Base-by-base conservation (phyloP, 345 rosid genomes). In the Populus ilicifolia region DNA sequence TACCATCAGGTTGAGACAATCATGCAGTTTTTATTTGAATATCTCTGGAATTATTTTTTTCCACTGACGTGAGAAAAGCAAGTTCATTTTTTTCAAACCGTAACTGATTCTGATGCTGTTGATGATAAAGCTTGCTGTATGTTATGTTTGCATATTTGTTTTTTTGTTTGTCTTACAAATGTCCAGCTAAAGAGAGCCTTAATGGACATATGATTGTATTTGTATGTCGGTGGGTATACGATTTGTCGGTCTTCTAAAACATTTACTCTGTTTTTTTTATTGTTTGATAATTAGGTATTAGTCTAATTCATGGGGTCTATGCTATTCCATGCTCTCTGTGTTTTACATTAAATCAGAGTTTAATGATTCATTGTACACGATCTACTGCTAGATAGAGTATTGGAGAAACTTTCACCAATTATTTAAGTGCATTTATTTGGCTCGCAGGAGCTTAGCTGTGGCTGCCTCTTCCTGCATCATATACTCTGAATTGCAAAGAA, bases 291-390 rank as follows among this genome's bases (percentile, higher is more conserved):
- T 25, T 70, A n/a, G 6, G 35, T 23, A 9, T 16, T 10, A 69
- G 52, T 16, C 20, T 44, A 18, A 50, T 8, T 6, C 18, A 52
- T 7, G 30, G 41, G 4, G 36, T 25, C 17, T 18, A 52, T 48
- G 41, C 21, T 35, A 18, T 67, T 30, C 70, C 70, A 43, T 36
- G 1, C 25, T 43, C 16, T n/a, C 35, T 68, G 39, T 41, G 35
- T 39, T 43, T 16, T 69, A n/a, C 52, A 69, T 39, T 13, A 16
- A 69, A 69, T 69, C 43, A 25, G 41, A 36, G 43, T 39, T 38
- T 43, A 41, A 8, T 35, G 79, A 78, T 84, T 78, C 78, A 52
- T 7, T 75, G 80, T 71, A 77, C 67, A 18, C 16, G 72, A 18
- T 63, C 50, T 56, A 25, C 48, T 5, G 46, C 70, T 2, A 3